These are phyloP conservation scores for Clonostachys rhizophaga DNA, from an alignment of 2,329 filamentous ascomycete genomes.

Conservation along the genomic window DNA sequence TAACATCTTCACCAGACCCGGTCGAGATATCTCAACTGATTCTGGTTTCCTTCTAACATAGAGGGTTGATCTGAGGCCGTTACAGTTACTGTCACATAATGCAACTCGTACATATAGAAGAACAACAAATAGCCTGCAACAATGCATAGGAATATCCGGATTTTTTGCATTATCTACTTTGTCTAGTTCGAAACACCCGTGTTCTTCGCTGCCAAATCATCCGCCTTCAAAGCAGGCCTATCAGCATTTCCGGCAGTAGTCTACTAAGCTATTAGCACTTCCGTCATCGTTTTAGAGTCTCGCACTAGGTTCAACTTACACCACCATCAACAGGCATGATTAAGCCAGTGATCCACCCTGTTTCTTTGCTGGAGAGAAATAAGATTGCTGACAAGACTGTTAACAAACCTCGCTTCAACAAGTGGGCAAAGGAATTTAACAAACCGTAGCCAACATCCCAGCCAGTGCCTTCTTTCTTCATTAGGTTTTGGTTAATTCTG, in stretches of 20 bases:
- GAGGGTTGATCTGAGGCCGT: no score
- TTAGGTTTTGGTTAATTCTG: slow-evolving; percentile 14
- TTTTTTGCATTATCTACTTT: no score
- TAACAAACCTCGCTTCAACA: background rate
- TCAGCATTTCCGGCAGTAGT: background rate
- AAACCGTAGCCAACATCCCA: slow-evolving; percentile 19
- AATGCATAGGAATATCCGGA: no score
- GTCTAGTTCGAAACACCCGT: background rate
- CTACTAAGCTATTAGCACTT: background rate
- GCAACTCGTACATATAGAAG: no score
- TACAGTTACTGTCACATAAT: no score
- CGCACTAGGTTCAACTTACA: slow-evolving; percentile 6
- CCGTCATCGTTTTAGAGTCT: background rate
- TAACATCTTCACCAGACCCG: no score
- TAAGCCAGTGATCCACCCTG: slow-evolving; percentile 16
- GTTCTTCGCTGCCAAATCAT: background rate
- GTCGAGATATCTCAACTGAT: no score
- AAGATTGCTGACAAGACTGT: slow-evolving; percentile 8
- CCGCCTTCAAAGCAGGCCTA: background rate
- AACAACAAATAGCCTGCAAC: no score
- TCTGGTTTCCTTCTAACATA: no score
- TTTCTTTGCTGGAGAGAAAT: slow-evolving; percentile 17
- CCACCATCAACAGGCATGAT: slow-evolving; percentile 19
- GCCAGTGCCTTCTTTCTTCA: slow-evolving; percentile 15
- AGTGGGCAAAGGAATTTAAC: background rate